Evolutionary conservation across 148 eudicot species (phyloP), one percentile per base, ranked within the genome.

Genomic region (Silene uniflora): DNA sequence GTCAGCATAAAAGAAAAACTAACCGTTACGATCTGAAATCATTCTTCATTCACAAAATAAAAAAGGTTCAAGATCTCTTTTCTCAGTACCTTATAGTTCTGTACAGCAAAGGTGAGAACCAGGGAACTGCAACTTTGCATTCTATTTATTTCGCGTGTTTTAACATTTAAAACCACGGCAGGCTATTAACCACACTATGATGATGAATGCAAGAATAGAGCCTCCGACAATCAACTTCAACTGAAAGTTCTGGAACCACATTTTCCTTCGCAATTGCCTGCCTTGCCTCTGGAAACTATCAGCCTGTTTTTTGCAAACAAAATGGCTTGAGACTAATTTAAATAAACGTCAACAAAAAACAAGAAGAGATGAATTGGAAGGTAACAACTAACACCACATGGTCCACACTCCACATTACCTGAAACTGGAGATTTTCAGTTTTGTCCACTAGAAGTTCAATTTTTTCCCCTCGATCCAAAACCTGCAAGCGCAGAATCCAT

Each of bases 231-330:
- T 85, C 67, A 94, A 84, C 88, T 91, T 94, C 91, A 90, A 80
- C 62, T 89, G 97, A 73, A 94, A 80, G 71, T 88, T 94, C 83
- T 94, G 98, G 81, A 91, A 75, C 98, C 98, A 94, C 97, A 94
- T 94, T 82, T 87, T 90, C 23, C 97, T 78, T 3, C 98, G 84
- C 49, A 94, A 81, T 68, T 90, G 97, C 85, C 98, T 86, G 66
- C 98, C 98, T 79, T 94, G 98, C 84, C 98, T 87, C 82, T 94
- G 98, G 84, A 94, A 94, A 83, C 89, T 91, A 68, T 94, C 98
- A 46, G 98, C 98, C 98, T 94, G 67, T 72, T 64, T 72, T 64
- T 44, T 21, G 29, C 62, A 32, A 35, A 58, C 35, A 49, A 60
- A 10, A 29, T 11, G 39, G 18, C 67, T 4, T 60, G 35, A 75